Evolutionary conservation across 371 early-diverging fungal species (phyloP), one percentile per base, ranked within the genome.

Genomic region (Mortierella sp.): DNA sequence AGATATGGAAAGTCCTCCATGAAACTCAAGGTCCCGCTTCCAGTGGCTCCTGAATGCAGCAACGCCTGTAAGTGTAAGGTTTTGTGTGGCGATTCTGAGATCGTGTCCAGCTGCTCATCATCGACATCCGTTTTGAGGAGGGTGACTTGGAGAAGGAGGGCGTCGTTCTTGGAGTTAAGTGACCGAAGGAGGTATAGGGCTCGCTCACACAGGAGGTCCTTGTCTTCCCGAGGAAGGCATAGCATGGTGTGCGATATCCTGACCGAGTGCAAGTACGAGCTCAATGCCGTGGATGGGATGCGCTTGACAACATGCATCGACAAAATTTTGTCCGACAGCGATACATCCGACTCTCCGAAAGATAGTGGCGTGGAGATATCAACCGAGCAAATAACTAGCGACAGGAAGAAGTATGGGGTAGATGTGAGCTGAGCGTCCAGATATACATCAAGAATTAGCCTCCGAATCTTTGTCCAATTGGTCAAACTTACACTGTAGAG

Each of bases 131-230:
- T n/a, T 19, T 34, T 26, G 48, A 28, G 34, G 55, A 77, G 69
- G 0, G 64, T 74, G n/a, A 77, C 46, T 24, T 78, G 71, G 21
- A 84, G 70, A 11, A 80, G 69, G 2, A 84, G 70, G 4, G 64
- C 81, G 28, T 84, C 85, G 16, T 54, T 59, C 26, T 78, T 76
- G 48, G 69, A 19, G 24, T 73, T 69, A 28, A 84, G 43, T 14
- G 85, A 84, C 26, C 28, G 64, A 2, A 84, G 43, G 8, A 84
- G 53, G n/a, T 81, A 78, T 1, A 71, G 74, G 3, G 80, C 80
- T 50, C 72, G 77, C 54, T 74, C 72, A 61, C 83, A 83, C 2
- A 71, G 57, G 14, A 34, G 72, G 11, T 73, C 69, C 5, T 74
- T 71, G 6, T 74, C 34, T 0, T 67, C 55, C 21, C 64, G 72